Base-by-base conservation (phyloP, 1,284 basidiomycete species). In the Inonotus hispidus region DNA sequence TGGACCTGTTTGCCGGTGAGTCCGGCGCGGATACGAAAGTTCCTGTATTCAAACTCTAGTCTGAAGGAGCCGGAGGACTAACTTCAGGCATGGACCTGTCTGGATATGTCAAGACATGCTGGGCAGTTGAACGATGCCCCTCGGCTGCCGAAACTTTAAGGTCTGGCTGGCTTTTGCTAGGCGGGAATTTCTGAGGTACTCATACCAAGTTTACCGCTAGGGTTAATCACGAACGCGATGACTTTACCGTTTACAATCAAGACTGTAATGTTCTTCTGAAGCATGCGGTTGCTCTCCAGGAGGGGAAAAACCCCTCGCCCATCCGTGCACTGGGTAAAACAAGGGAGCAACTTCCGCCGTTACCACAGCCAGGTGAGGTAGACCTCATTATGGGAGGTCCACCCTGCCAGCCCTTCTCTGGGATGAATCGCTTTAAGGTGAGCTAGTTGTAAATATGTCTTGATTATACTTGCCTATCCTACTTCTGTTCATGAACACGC, bases 341-440 rank as follows among this genome's bases (percentile, higher is more conserved):
- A 45, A 70, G 71, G 37, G 71, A 65, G 27, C 61, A 65, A 4
- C 64, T 78, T n/a, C 79, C 77, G 23, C 68, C 72, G 0, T 77
- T 85, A 78, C 88, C 84, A 16, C 75, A 73, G 58, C 78, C 73
- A 56, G 80, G 79, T 8, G 82, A 84, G 27, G 79, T 90, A 3
- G 87, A 90, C 65, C 79, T 90, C 60, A 83, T 90, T 38, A 87
- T 78, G 70, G 87, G 87, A 65, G 87, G 87, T 5, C 84, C 86
- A 11, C 87, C 87, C 13, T 89, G 87, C 67, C 87, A 89, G 65
- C 80, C 83, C 1, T 89, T 87, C 67, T 85, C 83, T 59, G 67
- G 71, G 0, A 82, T 84, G 64, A 89, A 89, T 62, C 81, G 82
- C 60, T 71, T 71, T 47, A 83, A 79, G 68, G 85, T 83, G 62